Percentiles rank a stretch among this genome's conserved stretches.
Conservation (phyloP, 768 basidiomycete species). For the Tricholomella constricta region DNA sequence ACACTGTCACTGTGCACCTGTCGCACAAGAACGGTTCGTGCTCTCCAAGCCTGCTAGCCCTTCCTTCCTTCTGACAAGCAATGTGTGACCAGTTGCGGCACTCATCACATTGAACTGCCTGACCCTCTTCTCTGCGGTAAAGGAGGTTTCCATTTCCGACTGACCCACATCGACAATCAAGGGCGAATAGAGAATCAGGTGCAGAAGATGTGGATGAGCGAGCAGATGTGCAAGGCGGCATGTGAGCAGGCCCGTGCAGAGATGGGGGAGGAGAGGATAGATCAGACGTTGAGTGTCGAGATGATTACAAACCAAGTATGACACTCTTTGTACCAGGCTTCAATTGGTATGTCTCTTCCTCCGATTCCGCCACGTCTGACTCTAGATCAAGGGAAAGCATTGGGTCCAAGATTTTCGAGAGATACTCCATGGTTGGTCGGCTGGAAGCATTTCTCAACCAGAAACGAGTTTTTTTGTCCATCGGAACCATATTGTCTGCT, state of each 20-base stretch:
- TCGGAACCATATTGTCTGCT: not conserved
- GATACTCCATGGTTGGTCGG: too few species aligned
- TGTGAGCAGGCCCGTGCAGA: not conserved
- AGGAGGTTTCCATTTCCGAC: constrained; percentile 17
- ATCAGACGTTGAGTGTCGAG: too few species aligned
- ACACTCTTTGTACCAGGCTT: not conserved
- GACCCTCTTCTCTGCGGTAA: constrained; percentile 7
- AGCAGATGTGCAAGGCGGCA: not conserved
- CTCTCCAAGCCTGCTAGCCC: constrained; percentile 10
- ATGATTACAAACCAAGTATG: too few species aligned
- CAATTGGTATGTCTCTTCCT: not conserved
- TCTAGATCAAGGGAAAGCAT: too few species aligned
- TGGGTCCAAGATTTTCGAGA: too few species aligned
- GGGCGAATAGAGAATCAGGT: constrained; percentile 1
- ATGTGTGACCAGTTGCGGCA: constrained; percentile 23
- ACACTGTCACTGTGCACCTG: not conserved
- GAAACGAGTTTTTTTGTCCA: not conserved
- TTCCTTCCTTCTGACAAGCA: constrained; percentile 20
- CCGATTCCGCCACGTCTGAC: not conserved
- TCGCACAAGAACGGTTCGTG: constrained; percentile 4
- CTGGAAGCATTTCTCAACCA: too few species aligned
- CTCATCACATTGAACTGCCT: constrained; percentile 20
- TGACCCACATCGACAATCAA: constrained; percentile 22
- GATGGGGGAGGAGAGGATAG: not conserved
- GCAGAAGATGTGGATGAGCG: not conserved